Base-by-base conservation (phyloP, 352 stramenopile species). In the Phytopythium vexans region DNA sequence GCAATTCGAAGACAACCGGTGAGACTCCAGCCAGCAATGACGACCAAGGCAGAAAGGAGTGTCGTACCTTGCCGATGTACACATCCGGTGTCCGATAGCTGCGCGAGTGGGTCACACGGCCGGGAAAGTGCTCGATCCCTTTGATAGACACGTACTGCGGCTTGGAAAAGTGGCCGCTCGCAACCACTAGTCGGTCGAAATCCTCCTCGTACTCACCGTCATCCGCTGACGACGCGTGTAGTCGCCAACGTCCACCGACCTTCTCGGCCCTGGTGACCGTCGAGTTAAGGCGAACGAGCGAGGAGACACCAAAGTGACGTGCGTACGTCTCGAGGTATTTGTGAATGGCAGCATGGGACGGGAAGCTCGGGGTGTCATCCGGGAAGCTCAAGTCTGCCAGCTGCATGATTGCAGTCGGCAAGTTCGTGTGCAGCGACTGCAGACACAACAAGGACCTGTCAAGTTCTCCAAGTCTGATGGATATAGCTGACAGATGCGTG, bases 361-460 rank as follows among this genome's bases (percentile, higher is more conserved):
- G 74, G 50, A 88, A 93, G 40, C 68, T 87, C 4, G 65, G 65
- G 27, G 70, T 45, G 6, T 57, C 72, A 1, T 74, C 54, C n/a
- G 82, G 66, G 52, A 91, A 93, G 3, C 76, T 56, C 36, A 90
- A 82, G 48, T 77, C 78, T 49, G 73, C 63, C 33, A 93, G 60
- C 50, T 93, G 82, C 82, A 93, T 93, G 55, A 91, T 83, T 7
- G 78, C 58, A 5, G 78, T 91, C 41, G 82, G 82, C 21, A 93
- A 42, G 53, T 93, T 93, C 41, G 82, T 93, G 45, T 79, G 82
- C 48, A 93, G 66, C 8, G 82, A 93, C 78, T 90, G 34, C 21
- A 49, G 11, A 27, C 21, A 27, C 21, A 27, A 27, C 21, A 27
- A 15, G 41, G 42, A 3, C 27, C 34, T 41, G 58, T 27, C 21